Evolutionary conservation across 1,284 basidiomycete genomes (phyloP).

Genomic region (Mycena citricolor): DNA sequence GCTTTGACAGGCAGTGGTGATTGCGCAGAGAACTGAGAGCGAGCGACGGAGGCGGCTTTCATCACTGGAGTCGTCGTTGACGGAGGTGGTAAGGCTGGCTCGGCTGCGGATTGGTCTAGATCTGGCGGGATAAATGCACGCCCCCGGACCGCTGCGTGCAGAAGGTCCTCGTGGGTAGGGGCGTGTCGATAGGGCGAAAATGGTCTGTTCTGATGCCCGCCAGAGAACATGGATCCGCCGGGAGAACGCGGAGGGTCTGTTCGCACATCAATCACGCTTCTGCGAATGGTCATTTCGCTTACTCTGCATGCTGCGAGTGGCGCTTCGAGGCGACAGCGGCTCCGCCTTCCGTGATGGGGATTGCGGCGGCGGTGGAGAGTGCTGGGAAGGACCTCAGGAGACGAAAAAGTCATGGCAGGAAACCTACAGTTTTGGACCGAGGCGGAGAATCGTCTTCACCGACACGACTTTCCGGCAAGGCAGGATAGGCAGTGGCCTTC

Average conservation of each 20-base stretch:
- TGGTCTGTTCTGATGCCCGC: constrained; percentile 49
- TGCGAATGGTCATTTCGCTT: constrained; percentile 17
- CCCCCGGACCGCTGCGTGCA: constrained; percentile 52
- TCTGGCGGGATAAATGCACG: constrained; percentile 43
- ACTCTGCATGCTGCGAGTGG: constrained; percentile 22
- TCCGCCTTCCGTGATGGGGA: constrained; percentile 27
- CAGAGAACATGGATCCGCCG: constrained; percentile 39
- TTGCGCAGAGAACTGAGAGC: constrained; percentile 18
- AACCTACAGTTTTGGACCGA: constrained; percentile 45
- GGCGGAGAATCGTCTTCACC: constrained; percentile 43
- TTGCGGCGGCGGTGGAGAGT: constrained; percentile 34
- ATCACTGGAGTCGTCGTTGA: constrained; percentile 23
- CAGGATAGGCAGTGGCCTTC: constrained; percentile 50
- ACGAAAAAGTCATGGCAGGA: constrained; percentile 50
- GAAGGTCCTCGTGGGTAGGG: constrained; percentile 59
- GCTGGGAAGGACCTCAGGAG: constrained; percentile 62
- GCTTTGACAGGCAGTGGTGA: too few species aligned
- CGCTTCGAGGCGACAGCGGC: constrained; percentile 27
- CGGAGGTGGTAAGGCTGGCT: constrained; percentile 31
- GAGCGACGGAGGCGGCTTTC: constrained; percentile 21
- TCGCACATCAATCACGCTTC: too few species aligned
- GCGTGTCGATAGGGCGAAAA: constrained; percentile 70
- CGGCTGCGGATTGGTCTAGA: constrained; percentile 23
- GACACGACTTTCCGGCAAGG: constrained; percentile 50
- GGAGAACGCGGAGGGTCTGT: constrained; percentile 39